Base-by-base conservation (phyloP, 352 stramenopile species). In the Phytophthora capsici region DNA sequence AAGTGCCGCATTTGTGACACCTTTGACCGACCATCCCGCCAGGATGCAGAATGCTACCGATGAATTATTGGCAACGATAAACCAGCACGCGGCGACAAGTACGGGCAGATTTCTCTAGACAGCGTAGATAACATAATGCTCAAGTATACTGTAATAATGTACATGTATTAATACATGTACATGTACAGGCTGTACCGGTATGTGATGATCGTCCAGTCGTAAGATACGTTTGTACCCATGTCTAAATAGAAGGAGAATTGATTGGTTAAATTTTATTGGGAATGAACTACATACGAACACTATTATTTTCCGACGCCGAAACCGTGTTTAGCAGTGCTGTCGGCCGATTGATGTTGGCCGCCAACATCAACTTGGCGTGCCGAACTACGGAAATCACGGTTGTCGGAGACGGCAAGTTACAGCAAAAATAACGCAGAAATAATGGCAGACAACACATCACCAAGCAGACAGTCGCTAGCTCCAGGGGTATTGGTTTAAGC, bases 1-100 rank as follows among this genome's bases (percentile, higher is more conserved):
- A 25, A 25, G 38, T 47, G 20, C 50, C 34, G 36, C 54, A 47
- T 30, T n/a, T 48, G 23, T 45, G 50, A 57, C 22, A 46, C 19
- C 28, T 8, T 34, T 34, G 28, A 14, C 28, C 28, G 28, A 9
- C 28, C 28, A 34, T 34, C 28, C 13, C 28, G 28, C 8, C 28
- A 13, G 28, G 28, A 14, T 34, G 28, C 28, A 34, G 28, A 34
- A 12, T 34, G 28, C 7, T 9, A 34, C 13, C 28, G 4, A 34
- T 3, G 28, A 13, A 34, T 34, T 9, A 34, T 34, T 34, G 28
- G 43, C 22, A 41, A 40, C n/a, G 34, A 1, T 41, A 41, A 13
- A 2, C n/a, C 13, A 10, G 36, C 14, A 41, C n/a, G 14, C 14
- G 19, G 36, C 8, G 36, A 14, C 25, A 6, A 28, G 25, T 28